Evolutionary conservation across 1,284 basidiomycete genomes (phyloP).

Genomic region (Ustilago cynodontis): DNA sequence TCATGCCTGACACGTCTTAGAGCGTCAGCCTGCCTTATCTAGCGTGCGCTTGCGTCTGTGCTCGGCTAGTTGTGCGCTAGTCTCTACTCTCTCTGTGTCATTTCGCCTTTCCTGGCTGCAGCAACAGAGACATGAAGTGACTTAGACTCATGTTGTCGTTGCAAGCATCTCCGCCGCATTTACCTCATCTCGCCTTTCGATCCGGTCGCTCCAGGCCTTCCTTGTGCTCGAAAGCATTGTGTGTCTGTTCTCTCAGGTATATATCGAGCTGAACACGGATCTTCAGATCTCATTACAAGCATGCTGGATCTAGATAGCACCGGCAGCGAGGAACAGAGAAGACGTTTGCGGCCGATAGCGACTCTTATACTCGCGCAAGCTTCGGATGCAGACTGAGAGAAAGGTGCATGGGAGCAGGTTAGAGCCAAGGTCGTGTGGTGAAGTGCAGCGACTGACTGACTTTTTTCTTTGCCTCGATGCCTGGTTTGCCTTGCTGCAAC

Average conservation of each 20-base stretch:
- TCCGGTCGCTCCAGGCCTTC: slow-evolving; percentile 31
- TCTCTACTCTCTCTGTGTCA: background rate
- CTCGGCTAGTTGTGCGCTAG: slow-evolving; percentile 30
- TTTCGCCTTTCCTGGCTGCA: background rate
- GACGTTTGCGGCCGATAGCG: background rate
- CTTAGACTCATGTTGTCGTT: background rate
- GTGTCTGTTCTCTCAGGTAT: background rate
- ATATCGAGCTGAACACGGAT: background rate
- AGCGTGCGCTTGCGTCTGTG: slow-evolving; percentile 9
- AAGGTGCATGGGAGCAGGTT: background rate
- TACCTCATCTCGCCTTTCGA: background rate
- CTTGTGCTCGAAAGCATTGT: background rate
- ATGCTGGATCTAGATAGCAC: slow-evolving; percentile 7
- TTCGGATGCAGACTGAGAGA: background rate
- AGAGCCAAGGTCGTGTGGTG: slow-evolving; percentile 4
- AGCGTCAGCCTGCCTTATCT: slow-evolving; percentile 32
- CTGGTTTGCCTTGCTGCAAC: background rate
- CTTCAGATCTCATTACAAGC: background rate
- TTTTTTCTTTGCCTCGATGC: background rate
- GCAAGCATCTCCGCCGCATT: background rate
- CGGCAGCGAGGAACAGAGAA: background rate
- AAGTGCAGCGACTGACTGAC: background rate
- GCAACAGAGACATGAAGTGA: background rate
- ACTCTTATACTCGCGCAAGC: slow-evolving; percentile 23
- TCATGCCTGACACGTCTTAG: slow-evolving; percentile 7